A percentile compares a stretch with the other conserved stretches of the same genome.
These are phyloP conservation scores for Eucalyptus pauciflora DNA, from an alignment of 345 rosid species.

Conservation along the genomic window DNA sequence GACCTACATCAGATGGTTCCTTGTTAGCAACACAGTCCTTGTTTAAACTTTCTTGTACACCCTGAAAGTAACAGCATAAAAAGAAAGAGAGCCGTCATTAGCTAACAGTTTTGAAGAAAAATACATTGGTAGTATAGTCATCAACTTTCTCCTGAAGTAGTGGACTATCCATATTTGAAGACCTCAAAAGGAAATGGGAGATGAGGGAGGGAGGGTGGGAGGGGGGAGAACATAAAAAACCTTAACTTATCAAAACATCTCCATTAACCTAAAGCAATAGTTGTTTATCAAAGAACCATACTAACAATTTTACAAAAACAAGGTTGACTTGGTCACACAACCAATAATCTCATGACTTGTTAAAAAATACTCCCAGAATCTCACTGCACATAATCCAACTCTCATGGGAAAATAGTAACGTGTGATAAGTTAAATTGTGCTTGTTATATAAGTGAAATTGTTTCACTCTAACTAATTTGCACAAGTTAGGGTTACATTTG, in stretches of 20 bases:
- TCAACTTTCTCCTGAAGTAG: neutral
- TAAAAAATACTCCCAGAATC: neutral
- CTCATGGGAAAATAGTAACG: neutral
- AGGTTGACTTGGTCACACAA: neutral
- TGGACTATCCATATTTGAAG: neutral
- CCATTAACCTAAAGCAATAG: neutral
- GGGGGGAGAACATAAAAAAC: neutral
- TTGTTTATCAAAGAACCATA: neutral
- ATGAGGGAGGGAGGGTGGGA: neutral
- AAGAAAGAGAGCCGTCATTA: neutral
- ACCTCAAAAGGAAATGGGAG: neutral
- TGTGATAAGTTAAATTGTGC: neutral
- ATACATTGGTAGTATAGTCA: neutral
- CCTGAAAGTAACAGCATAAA: neutral
- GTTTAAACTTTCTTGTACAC: neutral
- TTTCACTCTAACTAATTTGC: neutral
- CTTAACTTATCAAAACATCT: neutral
- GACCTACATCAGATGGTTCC: slow-evolving; percentile 31
- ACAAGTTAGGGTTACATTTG: neutral
- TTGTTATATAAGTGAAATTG: neutral
- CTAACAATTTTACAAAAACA: neutral
- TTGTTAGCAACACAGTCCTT: slow-evolving; percentile 24
- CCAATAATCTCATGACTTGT: neutral
- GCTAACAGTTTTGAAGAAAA: neutral
- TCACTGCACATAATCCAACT: neutral